Evolutionary conservation across 2,329 filamentous ascomycete species (phyloP), one percentile per base, ranked within the genome.

Genomic region (Talaromyces islandicus): DNA sequence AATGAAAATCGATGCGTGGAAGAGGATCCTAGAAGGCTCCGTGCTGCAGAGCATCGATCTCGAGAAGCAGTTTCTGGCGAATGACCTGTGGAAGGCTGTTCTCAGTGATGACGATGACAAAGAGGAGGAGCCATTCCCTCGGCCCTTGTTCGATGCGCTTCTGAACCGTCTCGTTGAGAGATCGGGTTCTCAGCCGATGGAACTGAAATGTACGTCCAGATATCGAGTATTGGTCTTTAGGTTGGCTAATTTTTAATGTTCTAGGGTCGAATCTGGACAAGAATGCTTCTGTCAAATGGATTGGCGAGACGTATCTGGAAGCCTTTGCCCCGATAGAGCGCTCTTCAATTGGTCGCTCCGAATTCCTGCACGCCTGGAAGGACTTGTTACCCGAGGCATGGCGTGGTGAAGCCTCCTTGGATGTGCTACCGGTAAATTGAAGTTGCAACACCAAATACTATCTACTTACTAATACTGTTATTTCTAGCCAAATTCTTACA

Each of bases 1-100:
- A 21, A 75, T 76, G 38, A 77, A 80, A 50, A 65, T 80, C 17
- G 71, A 77, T 60, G 75, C 81, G 21, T 86, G 83, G 83, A 77
- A 73, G 63, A 68, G 71, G 32, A 61, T 76, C 29, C 53, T 75
- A 6, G 73, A 77, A 58, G 74, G 74, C 1, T 68, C 73, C 7
- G 66, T 76, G 56, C 63, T 78, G 54, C 73, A 77, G 56, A 72
- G 69, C 0, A 76, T 78, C 58, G 68, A 77, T 63, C 57, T 78
- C 56, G 72, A 69, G 60, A 72, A 70, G 51, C 75, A 77, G 60
- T 78, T 78, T 55, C 67, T 77, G n/a, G 71, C 74, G 24, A 59
- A 56, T 7, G 75, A 78, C 65, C 53, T 78, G 58, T 77, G 75
- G 75, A 75, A 67, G 55, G 70, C 74, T 9, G 67, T 73, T 24